A percentile compares a stretch with the other conserved stretches of the same genome.
These are phyloP conservation scores for Piper longum DNA, from an alignment of 164 flowering plant species.

Conservation along the genomic window DNA sequence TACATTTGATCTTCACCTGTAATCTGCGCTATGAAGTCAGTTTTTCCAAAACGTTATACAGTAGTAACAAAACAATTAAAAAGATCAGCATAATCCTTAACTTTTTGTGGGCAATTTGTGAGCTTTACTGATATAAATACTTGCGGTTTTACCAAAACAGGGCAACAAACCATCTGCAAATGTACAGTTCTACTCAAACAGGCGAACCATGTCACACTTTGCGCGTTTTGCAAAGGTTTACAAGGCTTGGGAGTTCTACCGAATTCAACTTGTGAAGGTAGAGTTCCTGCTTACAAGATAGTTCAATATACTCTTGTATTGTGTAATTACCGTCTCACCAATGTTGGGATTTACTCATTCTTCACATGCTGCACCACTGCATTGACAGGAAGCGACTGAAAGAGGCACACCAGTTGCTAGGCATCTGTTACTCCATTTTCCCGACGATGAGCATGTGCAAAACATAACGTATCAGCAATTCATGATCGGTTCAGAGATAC, in stretches of 20 bases:
- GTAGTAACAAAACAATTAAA: too few species aligned
- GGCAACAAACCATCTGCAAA: slow-evolving; percentile 74
- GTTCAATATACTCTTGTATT: background rate
- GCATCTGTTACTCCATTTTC: slow-evolving; percentile 70
- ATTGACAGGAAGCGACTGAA: slow-evolving; percentile 49
- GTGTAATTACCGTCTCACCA: background rate
- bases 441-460: slow-evolving; percentile 48
- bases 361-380: background rate
- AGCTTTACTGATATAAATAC: background rate
- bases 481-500: slow-evolving; percentile 66
- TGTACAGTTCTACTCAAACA: slow-evolving; percentile 66
- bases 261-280: slow-evolving; percentile 70
- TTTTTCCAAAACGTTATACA: too few species aligned
- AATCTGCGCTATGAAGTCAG: too few species aligned
- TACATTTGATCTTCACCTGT: background rate
- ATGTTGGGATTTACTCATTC: background rate
- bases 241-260: slow-evolving; percentile 75
- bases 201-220: slow-evolving; percentile 53
- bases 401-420: slow-evolving; percentile 69
- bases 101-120: too few species aligned
- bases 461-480: slow-evolving; percentile 57
- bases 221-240: slow-evolving; percentile 73
- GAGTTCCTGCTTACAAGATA: background rate
- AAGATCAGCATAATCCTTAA: too few species aligned
- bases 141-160: slow-evolving; percentile 16